A percentile compares a stretch with the other conserved stretches of the same genome.
Conservation (phyloP, 768 basidiomycete genomes). For the Boletus vermiculosoides region DNA sequence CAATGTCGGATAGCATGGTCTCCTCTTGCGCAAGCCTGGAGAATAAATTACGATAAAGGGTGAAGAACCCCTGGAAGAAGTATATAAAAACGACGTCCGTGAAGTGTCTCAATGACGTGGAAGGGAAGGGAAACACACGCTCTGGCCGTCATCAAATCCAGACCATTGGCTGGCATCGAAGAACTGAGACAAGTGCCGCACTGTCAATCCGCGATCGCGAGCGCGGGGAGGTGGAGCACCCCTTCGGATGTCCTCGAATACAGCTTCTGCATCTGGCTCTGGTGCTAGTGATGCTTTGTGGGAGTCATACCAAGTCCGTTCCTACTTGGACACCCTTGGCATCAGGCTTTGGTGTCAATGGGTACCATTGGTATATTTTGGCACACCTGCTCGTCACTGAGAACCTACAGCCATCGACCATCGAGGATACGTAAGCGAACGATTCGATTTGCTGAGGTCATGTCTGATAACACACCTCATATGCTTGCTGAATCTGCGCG, state of each 20-base stretch:
- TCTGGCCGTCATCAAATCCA: conserved; percentile 59
- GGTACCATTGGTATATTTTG: conserved; percentile 1
- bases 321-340: conserved; percentile 53
- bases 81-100: not conserved
- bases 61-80: conserved; percentile 74
- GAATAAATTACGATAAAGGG: conserved; percentile 87
- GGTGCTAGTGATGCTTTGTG: conserved; percentile 80
- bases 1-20: conserved; percentile 37
- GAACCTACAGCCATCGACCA: conserved; percentile 65
- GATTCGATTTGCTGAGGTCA: not conserved
- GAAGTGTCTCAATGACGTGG: not conserved
- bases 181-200: conserved; percentile 80
- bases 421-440: not conserved
- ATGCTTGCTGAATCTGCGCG: conserved; percentile 88
- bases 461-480: conserved; percentile 61
- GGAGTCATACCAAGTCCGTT: conserved; percentile 97
- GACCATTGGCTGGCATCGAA: conserved; percentile 72
- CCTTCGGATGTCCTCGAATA: conserved; percentile 81
- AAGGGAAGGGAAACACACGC: conserved; percentile 42
- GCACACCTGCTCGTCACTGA: conserved; percentile 92
- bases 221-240: conserved; percentile 57
- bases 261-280: conserved; percentile 78
- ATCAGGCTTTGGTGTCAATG: conserved; percentile 11
- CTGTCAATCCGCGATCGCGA: conserved; percentile 73
- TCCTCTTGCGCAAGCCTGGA: conserved; percentile 82